Evolutionary conservation across 805 yeast species (phyloP), one percentile per base, ranked within the genome.

Genomic region (Candida easanensis): DNA sequence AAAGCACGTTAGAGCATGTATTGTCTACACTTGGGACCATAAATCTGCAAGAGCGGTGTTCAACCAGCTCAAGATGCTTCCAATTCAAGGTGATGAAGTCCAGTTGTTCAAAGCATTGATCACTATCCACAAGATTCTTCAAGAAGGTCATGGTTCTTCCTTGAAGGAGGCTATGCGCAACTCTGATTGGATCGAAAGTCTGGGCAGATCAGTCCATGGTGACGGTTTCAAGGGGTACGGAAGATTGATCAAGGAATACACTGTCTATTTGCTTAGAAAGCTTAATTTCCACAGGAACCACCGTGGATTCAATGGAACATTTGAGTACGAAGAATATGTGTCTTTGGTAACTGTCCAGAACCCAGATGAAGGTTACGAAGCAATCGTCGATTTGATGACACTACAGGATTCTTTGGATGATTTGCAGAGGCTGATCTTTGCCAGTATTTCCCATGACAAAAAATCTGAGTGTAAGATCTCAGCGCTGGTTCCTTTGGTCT

Each of bases 11-110:
- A 74, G 99, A 57, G 88, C 95, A 2, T 88, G 97, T 69, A 90
- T 90, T 47, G 96, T 91, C 30, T 90, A 84, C 64, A 88, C 97
- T 1, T 91, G 97, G 97, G 99, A 93, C 64, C 91, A 88, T 57
- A 84, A 85, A 60, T 80, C 88, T 31, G 80, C 95, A 4, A 74
- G 79, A 45, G 87, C 86, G 9, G 86, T 90, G 56, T 91, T 97
- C 91, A 80, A 85, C 54, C 80, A 83, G 2, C 69, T 91, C 49
- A 88, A 86, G 63, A 65, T 84, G 41, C 80, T 82, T 49, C 96
- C 97, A 1, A 68, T 90, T 45, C 89, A 83, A 50, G 74, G 77
- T 44, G 91, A 87, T 56, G 95, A 88, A 52, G 76, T 90, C 15
- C 95, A 86, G 64, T 64, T 86, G 48, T 90, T 89, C 69, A 91